Base-by-base conservation (phyloP, 768 basidiomycete species). In the Boletus edulis region DNA sequence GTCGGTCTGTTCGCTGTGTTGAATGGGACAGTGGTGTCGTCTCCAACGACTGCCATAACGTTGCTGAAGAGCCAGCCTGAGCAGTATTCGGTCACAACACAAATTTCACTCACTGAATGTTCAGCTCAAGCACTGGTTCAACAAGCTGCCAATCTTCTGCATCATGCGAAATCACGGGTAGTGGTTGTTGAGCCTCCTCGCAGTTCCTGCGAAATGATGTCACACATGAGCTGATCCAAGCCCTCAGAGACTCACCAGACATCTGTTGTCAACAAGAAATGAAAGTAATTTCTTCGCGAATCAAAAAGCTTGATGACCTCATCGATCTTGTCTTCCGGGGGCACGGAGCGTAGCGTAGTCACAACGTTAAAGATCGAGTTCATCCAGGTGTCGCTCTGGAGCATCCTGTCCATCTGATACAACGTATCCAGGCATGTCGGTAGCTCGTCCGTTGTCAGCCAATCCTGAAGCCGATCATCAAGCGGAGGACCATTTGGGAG, bases 241-340 rank as follows among this genome's bases (percentile, higher is more conserved):
- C 35, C 35, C 13, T 37, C 35, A 15, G 35, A 15, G 2, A 45
- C 59, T 57, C 34, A 48, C 60, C 60, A 61, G n/a, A 61, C 15
- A 0, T 60, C 62, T 6, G 45, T 52, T 9, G 53, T 35, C 22
- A 62, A 50, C 22, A 62, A 46, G 22, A 51, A 56, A 43, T 54
- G 62, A 17, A 62, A 62, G 29, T 51, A 54, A 12, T 14, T 12
- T 18, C 48, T n/a, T 7, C 27, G 35, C 7, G 14, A 51, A 8
- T 31, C 6, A 10, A 63, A 63, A 3, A 46, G 43, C 24, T 27
- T 44, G 22, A 59, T 45, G 0, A 53, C 61, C 10, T 58, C 50
- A 4, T 35, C 22, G 3, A 32, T 45, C 15, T 20, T 41, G 32
- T 55, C 61, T 15, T 62, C 5, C 20, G 41, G 24, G 3, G 41